Evolutionary conservation across 495 filamentous ascomycete genomes (phyloP).

Genomic region (Hyaloscypha variabilis): DNA sequence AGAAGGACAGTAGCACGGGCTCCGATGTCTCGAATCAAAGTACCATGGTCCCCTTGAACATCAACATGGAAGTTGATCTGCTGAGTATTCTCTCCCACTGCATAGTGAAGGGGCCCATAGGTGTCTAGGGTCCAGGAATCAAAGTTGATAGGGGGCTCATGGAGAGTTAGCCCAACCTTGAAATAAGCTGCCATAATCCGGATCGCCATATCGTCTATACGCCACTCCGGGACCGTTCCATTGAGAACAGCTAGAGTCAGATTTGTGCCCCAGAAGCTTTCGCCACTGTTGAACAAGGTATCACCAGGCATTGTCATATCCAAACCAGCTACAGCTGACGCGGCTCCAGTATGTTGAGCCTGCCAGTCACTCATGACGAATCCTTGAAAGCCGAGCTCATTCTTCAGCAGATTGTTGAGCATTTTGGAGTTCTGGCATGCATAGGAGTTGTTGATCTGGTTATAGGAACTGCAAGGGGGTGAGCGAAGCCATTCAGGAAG

Average conservation of each 20-base stretch:
- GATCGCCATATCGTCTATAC: conserved; percentile 89
- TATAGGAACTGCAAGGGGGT: conserved; percentile 62
- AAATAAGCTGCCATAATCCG: conserved; percentile 94
- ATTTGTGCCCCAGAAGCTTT: conserved; percentile 85
- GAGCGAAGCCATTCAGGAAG: not conserved
- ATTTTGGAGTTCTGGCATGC: conserved; percentile 72
- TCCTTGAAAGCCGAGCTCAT: conserved; percentile 91
- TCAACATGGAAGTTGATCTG: conserved; percentile 88
- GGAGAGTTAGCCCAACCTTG: conserved; percentile 66
- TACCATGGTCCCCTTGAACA: conserved; percentile 74
- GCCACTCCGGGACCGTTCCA: conserved; percentile 87
- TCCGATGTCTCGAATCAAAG: conserved; percentile 71
- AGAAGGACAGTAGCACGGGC: conserved; percentile 83
- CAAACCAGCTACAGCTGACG: conserved; percentile 76
- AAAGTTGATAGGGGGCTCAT: conserved; percentile 76
- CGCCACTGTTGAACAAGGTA: conserved; percentile 68
- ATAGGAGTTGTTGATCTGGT: conserved; percentile 79
- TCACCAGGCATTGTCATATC: conserved; percentile 98
- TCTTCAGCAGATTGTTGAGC: conserved; percentile 85
- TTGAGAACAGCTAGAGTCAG: conserved; percentile 86
- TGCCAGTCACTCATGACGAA: conserved; percentile 92
- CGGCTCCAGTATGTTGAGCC: conserved; percentile 84
- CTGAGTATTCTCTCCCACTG: conserved; percentile 59
- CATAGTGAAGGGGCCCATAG: conserved; percentile 67
- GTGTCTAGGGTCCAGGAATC: conserved; percentile 83